phyloP scores from a whole-genome alignment of 2,329 filamentous ascomycete species.

The Talaromyces sp. region DNA sequence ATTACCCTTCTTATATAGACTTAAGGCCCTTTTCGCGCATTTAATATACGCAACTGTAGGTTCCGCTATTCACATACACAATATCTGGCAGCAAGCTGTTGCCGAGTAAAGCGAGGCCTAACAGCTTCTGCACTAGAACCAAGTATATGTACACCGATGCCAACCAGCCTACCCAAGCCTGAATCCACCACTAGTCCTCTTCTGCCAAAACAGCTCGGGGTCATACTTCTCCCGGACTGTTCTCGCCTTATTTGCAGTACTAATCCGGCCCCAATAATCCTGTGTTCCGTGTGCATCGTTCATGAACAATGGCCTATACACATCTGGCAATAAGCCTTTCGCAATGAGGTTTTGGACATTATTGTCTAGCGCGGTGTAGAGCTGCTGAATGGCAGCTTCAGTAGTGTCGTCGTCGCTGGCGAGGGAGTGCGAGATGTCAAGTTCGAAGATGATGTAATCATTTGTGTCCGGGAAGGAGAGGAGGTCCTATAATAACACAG shows the following conservation, averaged over 20 bases:
- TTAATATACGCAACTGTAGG: no score
- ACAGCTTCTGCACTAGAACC: not conserved
- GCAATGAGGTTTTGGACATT: slow-evolving; percentile 33
- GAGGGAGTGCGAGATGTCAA: slow-evolving; percentile 42
- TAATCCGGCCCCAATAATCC: slow-evolving; percentile 43
- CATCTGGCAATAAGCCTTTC: slow-evolving; percentile 36
- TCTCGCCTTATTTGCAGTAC: slow-evolving; percentile 31
- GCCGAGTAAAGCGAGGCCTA: no score
- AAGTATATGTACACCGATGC: not conserved
- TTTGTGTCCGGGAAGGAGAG: slow-evolving; percentile 39
- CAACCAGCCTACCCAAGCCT: slow-evolving; percentile 24
- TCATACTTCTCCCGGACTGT: slow-evolving; percentile 37
- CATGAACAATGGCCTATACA: slow-evolving; percentile 46
- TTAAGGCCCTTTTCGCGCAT: no score
- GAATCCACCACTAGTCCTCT: slow-evolving; percentile 40
- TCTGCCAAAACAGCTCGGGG: slow-evolving; percentile 39
- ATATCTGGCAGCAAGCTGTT: no score
- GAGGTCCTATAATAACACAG: slow-evolving; percentile 29
- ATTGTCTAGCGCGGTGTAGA: slow-evolving; percentile 37
- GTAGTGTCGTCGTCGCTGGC: slow-evolving; percentile 36
- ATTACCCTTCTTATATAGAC: no score
- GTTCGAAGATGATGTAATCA: slow-evolving; percentile 46
- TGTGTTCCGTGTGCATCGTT: slow-evolving; percentile 45
- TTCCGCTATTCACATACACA: no score
- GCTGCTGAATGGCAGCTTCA: slow-evolving; percentile 37